phyloP scores from a whole-genome alignment of 2,329 filamentous ascomycete species.

The Zarea fungicola region DNA sequence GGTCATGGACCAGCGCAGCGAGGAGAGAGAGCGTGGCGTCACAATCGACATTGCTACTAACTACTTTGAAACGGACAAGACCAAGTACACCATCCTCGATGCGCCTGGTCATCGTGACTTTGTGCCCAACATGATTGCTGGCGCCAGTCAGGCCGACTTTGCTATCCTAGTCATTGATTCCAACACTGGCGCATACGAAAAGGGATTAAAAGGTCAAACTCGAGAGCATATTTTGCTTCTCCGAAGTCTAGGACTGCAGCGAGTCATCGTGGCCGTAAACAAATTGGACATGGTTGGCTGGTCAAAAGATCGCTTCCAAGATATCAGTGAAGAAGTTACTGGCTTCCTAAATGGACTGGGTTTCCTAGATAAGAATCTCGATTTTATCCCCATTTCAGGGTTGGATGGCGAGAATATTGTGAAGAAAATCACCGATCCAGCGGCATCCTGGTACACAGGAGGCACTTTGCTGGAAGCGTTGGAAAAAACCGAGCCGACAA shows the following conservation, averaged over 20 bases:
- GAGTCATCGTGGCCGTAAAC: slow-evolving; percentile 86
- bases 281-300: slow-evolving; percentile 87
- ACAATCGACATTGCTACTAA: slow-evolving; percentile 97
- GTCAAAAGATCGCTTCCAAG: slow-evolving; percentile 76
- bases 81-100: slow-evolving; percentile 88
- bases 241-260: slow-evolving; percentile 83
- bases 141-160: slow-evolving; percentile 92
- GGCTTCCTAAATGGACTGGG: slow-evolving; percentile 78
- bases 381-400: slow-evolving; percentile 86
- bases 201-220: slow-evolving; percentile 87
- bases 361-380: slow-evolving; percentile 75
- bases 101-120: slow-evolving; percentile 94
- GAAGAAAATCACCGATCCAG: slow-evolving; percentile 47
- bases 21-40: slow-evolving; percentile 84
- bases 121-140: slow-evolving; percentile 98
- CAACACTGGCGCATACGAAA: slow-evolving; percentile 85
- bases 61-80: slow-evolving; percentile 83
- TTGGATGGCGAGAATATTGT: slow-evolving; percentile 84
- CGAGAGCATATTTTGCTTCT: slow-evolving; percentile 88
- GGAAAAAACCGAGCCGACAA: slow-evolving; percentile 71
- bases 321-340: slow-evolving; percentile 77
- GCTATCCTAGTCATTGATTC: slow-evolving; percentile 92
- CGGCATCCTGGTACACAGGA: slow-evolving; percentile 73
- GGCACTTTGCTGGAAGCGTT: slow-evolving; percentile 76
- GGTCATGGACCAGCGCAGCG: slow-evolving; percentile 88